Base-by-base conservation (phyloP, 164 flowering plant genomes). In the Liriodendron chinense region DNA sequence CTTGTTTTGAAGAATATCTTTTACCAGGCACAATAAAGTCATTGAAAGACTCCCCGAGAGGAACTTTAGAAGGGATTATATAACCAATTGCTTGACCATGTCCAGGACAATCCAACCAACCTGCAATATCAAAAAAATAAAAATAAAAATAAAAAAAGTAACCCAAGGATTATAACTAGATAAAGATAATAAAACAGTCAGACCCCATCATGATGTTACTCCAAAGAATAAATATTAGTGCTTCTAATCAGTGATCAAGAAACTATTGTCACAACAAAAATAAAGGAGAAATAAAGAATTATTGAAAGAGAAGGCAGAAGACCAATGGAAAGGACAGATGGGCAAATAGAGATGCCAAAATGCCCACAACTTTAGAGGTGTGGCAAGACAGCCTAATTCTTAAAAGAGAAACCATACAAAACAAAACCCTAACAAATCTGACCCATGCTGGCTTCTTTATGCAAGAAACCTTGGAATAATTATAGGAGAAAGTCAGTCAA, bases 81-180 rank as follows among this genome's bases (percentile, higher is more conserved):
- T 82, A 67, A 66, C 75, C 79, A 47, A 95, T 91, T 77, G 80
- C 85, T 43, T 87, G 86, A 69, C 98, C 98, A 84, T 9, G 62
- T 53, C 88, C 34, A 72, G 98, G 98, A 78, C 98, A 95, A 75
- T 91, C 98, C 81, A 92, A 78, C 98, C 98, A 95, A 79, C 98
- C 98, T 94, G 82, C 75, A 78, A 84, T 25, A 71, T 24, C 9
- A 67, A 4, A 66, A 4, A 24, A 66, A 13, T 1, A 66, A 64
- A 12, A 1, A 2, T 20, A 1, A 34, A 34, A 34, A 12, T 49
- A 66, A 34, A 0, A 34, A 34, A 34, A 34, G 5, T 34, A 3
- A 34, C 43, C 43, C 5, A 13, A 53, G 59, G 13, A 53, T 53
- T 53, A 53, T 53, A 53, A 53, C 18, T 53, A 10, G 8, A 53